Base-by-base conservation (phyloP, 345 rosid genomes). In the Eucalyptus victrix region DNA sequence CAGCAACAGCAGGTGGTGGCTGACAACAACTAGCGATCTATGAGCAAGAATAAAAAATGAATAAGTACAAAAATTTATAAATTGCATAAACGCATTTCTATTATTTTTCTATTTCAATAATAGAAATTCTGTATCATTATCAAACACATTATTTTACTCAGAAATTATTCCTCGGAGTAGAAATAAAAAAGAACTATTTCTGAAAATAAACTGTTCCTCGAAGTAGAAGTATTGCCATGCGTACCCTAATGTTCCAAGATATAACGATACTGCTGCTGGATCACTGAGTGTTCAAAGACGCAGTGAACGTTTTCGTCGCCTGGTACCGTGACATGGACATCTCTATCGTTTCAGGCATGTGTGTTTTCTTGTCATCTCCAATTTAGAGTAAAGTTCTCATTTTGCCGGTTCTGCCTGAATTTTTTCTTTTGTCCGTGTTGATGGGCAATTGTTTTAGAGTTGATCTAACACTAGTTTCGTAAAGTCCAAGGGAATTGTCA, bases 301-400 rank as follows among this genome's bases (percentile, higher is more conserved):
- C 97, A 11, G 94, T 97, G 90, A 99, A 97, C 89, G 93, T 96
- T 87, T 95, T 97, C 88, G 98, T 97, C 26, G 98, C 96, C 91
- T 97, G 98, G 54, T 97, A 97, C 91, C 95, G 95, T 89, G 92
- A 95, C 92, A 97, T 95, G 99, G 93, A 81, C 91, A 94, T 97
- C 89, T 96, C 98, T 89, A 97, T 95, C 49, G 99, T 97, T 86
- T 99, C 99, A 67, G 99, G 99, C 97, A 94, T 86, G 50, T 42
- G 40, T 24, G 60, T 90, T 54, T 85, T 53, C 81, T 86, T 90
- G 67, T 51, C 51, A 42, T 32, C 76, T 67, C 49, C 58, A 65
- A 11, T 88, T 45, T n/a, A 37, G 81, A 9, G 83, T 6, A 44
- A 13, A 19, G 28, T 72, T 19, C 26, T 37, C 83, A 23, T 54